Base-by-base conservation (phyloP, 495 filamentous ascomycete genomes). In the Talaromyces adpressus region DNA sequence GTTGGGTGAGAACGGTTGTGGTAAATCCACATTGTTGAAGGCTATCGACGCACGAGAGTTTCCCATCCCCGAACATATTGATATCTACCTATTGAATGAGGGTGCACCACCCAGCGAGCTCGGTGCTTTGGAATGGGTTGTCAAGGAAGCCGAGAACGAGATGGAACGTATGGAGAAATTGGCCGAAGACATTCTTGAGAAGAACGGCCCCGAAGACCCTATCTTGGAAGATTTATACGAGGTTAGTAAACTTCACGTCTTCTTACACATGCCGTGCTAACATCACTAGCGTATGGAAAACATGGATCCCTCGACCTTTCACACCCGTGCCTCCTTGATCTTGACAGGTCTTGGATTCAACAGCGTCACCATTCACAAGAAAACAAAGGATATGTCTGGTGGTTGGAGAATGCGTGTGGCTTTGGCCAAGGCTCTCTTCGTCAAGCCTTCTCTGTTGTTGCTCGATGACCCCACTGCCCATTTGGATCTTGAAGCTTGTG, bases 381-480 rank as follows among this genome's bases (percentile, higher is more conserved):
- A 91, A 84, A 99, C 94, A 66, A 99, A 97, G 86, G 94, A 99
- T 71, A 99, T 99, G 94, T 99, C 94, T 67, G 94, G 94, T 89
- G 94, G 94, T 65, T 99, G 94, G 94, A 86, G 95, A 81, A 99
- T 99, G 94, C 90, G 94, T 84, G 94, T 99, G 30, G 94, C 94
- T 34, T 86, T 99, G 47, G 94, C 83, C 69, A 99, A 98, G 83
- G 95, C 94, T 30, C 88, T 99, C 56, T 99, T 99, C 82, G 93
- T 99, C 76, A 95, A 93, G 84, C 94, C 94, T 23, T 93, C 91
- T 6, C 82, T 99, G 41, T 85, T 99, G 18, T 84, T 99, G 54
- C 92, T 99, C 66, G 94, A 99, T 75, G 94, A 99, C 81, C 94
- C 94, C 18, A 99, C 94, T 32, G 94, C 94, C 67, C 94, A 99